Evolutionary conservation across 306 rosid species (phyloP).

Genomic region (Medicago ruthenica): DNA sequence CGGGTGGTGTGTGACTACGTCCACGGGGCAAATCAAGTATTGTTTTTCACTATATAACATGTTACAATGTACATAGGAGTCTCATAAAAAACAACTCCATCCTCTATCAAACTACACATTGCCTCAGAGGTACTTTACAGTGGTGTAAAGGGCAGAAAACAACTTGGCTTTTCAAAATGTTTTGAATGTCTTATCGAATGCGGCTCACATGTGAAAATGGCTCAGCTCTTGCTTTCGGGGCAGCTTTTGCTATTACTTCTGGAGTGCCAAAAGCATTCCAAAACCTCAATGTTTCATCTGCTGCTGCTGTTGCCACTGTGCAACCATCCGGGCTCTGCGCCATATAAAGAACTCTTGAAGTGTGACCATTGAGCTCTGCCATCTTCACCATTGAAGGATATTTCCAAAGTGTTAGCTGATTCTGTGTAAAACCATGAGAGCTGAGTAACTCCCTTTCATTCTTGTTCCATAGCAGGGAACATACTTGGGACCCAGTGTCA

Average conservation of each 20-base stretch:
- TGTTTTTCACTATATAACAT: constrained; percentile 22
- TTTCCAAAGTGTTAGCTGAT: constrained; percentile 86
- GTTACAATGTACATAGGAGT: constrained; percentile 26
- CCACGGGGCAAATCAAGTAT: constrained; percentile 41
- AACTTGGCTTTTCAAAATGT: neutral
- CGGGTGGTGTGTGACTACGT: constrained; percentile 44
- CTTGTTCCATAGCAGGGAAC: constrained; percentile 85
- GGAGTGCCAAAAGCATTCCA: constrained; percentile 73
- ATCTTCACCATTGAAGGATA: constrained; percentile 94
- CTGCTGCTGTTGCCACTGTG: constrained; percentile 68
- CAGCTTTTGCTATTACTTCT: constrained; percentile 51
- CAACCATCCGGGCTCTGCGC: constrained; percentile 71
- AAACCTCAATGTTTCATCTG: constrained; percentile 59
- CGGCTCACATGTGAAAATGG: constrained; percentile 54
- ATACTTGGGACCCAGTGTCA: constrained; percentile 89
- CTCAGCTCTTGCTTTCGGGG: constrained; percentile 51
- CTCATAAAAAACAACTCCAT: neutral
- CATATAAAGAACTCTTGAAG: constrained; percentile 89
- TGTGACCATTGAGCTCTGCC: constrained; percentile 88
- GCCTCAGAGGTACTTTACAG: neutral
- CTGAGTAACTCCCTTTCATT: constrained; percentile 91
- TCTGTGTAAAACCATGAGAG: constrained; percentile 81
- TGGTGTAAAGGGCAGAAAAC: neutral
- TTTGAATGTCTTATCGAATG: constrained; percentile 41
- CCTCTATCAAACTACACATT: neutral